phyloP scores from a whole-genome alignment of 768 basidiomycete species.

The Floccularia luteovirens region DNA sequence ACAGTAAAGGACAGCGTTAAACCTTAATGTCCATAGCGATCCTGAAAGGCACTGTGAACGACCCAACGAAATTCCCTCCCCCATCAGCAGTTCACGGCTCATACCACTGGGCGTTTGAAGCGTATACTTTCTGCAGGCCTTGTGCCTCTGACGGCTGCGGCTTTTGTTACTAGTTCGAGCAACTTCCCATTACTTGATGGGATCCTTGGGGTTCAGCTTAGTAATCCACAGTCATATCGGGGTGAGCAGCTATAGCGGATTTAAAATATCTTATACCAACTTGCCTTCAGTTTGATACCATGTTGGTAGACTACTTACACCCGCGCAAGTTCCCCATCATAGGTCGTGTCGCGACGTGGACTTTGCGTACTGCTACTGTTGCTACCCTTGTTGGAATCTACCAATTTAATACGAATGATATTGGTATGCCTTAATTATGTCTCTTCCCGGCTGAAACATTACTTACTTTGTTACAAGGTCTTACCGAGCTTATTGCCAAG shows the following conservation, averaged over 20 bases:
- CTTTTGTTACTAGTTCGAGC: constrained; percentile 71
- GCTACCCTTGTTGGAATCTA: constrained; percentile 87
- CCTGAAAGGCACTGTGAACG: constrained; percentile 89
- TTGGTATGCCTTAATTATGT: constrained; percentile 55
- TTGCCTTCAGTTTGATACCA: constrained; percentile 72
- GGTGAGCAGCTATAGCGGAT: constrained; percentile 40
- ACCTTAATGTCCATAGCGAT: constrained; percentile 45
- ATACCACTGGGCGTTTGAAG: constrained; percentile 91
- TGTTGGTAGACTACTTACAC: constrained; percentile 87
- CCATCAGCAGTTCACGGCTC: constrained; percentile 81
- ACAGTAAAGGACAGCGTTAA: no score
- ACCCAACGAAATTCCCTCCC: constrained; percentile 84
- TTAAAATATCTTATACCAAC: no score
- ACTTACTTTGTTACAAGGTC: constrained; percentile 35
- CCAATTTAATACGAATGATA: constrained; percentile 97
- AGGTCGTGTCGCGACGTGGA: constrained; percentile 68
- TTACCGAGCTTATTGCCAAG: constrained; percentile 79
- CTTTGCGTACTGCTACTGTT: constrained; percentile 67
- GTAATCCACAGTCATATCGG: constrained; percentile 96
- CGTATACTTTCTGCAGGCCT: constrained; percentile 82
- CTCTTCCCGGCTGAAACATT: background rate
- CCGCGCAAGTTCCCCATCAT: constrained; percentile 86
- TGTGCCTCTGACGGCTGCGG: constrained; percentile 82
- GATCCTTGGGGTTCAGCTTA: constrained; percentile 75
- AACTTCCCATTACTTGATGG: constrained; percentile 87